phyloP scores from a whole-genome alignment of 805 yeast species.

The Cyberlindnera mycetangii region DNA sequence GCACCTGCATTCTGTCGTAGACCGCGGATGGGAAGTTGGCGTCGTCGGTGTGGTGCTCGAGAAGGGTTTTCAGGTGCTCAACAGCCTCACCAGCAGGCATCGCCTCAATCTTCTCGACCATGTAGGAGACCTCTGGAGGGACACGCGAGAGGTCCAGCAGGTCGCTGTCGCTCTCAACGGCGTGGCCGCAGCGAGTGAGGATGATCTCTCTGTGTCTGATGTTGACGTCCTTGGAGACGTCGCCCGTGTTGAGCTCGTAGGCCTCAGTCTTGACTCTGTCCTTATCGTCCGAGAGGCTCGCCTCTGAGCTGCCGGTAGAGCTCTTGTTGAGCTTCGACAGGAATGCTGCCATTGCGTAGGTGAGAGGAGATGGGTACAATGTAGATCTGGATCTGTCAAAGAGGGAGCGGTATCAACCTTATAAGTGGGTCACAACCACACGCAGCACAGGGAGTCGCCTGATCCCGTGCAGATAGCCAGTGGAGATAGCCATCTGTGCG shows the following conservation, averaged over 20 bases:
- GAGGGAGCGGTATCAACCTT: not conserved
- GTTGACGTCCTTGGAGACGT: constrained; percentile 10
- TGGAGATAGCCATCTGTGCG: no score
- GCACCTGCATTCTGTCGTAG: constrained; percentile 26
- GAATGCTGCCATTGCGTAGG: not conserved
- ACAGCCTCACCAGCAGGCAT: constrained; percentile 30
- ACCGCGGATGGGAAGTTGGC: constrained; percentile 39
- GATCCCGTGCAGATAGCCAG: no score
- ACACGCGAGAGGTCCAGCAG: constrained; percentile 15
- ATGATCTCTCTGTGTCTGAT: constrained; percentile 12
- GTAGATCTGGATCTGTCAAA: not conserved
- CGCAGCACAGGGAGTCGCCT: no score
- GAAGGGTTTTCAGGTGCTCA: constrained; percentile 32
- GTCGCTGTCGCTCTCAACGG: constrained; percentile 16
- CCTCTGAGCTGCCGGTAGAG: constrained; percentile 3
- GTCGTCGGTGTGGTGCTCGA: constrained; percentile 44
- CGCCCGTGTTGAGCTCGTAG: constrained; percentile 10
- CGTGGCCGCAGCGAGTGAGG: constrained; percentile 14
- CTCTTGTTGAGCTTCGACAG: constrained; percentile 7
- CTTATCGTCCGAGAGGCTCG: constrained; percentile 3
- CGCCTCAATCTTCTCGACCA: constrained; percentile 31
- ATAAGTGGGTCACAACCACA: no score
- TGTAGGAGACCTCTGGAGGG: constrained; percentile 30
- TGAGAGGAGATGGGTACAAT: not conserved
- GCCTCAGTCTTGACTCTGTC: constrained; percentile 4